These are phyloP conservation scores for Penicillium glabrum DNA, from an alignment of 2,329 filamentous ascomycete species.

Conservation along the genomic window DNA sequence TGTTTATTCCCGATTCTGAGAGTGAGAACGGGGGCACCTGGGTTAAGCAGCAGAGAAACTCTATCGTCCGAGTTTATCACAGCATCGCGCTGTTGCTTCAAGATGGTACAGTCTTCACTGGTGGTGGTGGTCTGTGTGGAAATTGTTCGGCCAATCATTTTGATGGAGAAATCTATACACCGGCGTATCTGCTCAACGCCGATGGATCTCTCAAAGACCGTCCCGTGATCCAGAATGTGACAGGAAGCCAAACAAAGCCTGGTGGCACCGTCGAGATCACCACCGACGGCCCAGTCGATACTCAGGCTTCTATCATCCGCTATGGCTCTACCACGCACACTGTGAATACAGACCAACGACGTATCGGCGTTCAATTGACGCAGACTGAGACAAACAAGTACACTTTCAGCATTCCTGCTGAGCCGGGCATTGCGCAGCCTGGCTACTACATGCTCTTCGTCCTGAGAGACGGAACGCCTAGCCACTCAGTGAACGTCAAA, in stretches of 20 bases:
- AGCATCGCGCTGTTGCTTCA: constrained; percentile 50
- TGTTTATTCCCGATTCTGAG: constrained; percentile 45
- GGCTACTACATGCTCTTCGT: constrained; percentile 58
- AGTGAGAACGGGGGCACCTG: constrained; percentile 32
- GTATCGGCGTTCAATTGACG: constrained; percentile 44
- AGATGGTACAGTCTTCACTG: constrained; percentile 53
- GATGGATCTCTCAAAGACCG: constrained; percentile 43
- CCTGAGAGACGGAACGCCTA: constrained; percentile 33
- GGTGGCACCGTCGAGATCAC: constrained; percentile 47
- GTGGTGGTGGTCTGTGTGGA: constrained; percentile 56
- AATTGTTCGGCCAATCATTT: constrained; percentile 51
- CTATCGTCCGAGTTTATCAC: constrained; percentile 45
- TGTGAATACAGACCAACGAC: constrained; percentile 59
- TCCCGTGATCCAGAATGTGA: constrained; percentile 43
- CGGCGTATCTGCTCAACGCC: constrained; percentile 55
- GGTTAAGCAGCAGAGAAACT: constrained; percentile 20
- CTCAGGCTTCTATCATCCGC: constrained; percentile 46
- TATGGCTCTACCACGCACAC: constrained; percentile 55
- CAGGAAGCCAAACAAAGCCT: constrained; percentile 25
- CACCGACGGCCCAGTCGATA: constrained; percentile 35
- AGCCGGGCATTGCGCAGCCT: constrained; percentile 52
- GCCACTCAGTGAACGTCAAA: constrained; percentile 1
- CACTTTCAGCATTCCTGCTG: constrained; percentile 45
- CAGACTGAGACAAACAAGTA: constrained; percentile 36
- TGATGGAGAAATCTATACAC: constrained; percentile 57